Percentiles rank a stretch among this genome's conserved stretches.
Conservation (phyloP, 345 rosid species). For the Populus nigra region DNA sequence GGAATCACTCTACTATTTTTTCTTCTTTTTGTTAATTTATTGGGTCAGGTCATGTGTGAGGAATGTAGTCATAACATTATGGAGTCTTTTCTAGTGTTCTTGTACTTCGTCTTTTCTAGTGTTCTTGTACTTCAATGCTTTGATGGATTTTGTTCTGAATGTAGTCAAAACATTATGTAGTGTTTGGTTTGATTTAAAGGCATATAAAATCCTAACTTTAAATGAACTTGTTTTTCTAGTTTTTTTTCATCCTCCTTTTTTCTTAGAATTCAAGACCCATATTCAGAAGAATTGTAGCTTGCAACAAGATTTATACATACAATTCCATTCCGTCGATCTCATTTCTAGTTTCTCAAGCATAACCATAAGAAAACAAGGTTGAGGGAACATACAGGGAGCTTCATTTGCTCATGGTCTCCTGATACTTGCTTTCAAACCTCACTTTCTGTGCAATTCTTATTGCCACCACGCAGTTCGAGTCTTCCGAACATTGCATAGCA, state of each 20-base stretch:
- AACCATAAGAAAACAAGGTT: neutral
- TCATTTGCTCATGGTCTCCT: neutral
- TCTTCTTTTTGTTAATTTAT: neutral
- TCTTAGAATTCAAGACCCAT: neutral
- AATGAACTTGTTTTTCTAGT: neutral
- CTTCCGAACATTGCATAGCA: neutral
- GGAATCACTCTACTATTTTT: conserved; percentile 5
- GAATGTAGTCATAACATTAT: too few species aligned
- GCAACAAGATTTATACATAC: neutral
- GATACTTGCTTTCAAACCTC: neutral
- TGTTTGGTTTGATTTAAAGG: conserved; percentile 1
- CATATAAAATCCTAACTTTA: neutral
- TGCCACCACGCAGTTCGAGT: neutral
- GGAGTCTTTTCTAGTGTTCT: neutral
- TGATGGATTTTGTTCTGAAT: neutral
- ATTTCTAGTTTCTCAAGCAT: neutral
- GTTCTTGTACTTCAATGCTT: neutral
- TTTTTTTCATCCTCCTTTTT: too few species aligned
- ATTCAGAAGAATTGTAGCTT: neutral
- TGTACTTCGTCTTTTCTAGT: neutral
- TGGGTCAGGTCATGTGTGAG: conserved; percentile 14
- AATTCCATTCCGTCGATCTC: neutral
- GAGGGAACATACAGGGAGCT: neutral
- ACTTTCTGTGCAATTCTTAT: neutral
- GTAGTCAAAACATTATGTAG: neutral